Percentiles rank a stretch among this genome's conserved stretches.
phyloP scores from a whole-genome alignment of 164 flowering plant genomes.

The Cinnamomum micranthum region DNA sequence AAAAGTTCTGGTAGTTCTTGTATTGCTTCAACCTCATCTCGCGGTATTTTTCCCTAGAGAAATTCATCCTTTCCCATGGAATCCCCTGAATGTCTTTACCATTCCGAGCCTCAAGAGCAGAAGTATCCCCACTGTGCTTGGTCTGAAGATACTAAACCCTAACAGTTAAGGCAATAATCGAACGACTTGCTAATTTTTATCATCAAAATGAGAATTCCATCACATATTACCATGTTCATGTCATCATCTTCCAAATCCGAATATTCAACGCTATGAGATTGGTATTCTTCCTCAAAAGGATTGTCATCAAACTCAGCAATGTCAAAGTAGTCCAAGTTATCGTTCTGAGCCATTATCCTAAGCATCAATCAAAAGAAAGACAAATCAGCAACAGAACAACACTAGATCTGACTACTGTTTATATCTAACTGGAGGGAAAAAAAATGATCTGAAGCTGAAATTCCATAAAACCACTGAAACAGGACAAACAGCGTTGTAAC shows the following conservation, averaged over 20 bases:
- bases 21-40: constrained; percentile 75
- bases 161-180: background rate
- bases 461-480: too few species aligned
- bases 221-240: constrained; percentile 38
- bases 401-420: too few species aligned
- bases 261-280: constrained; percentile 11
- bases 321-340: constrained; percentile 50
- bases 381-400: background rate
- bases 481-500: too few species aligned
- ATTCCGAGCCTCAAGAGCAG: constrained; percentile 77
- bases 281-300: constrained; percentile 18
- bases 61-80: constrained; percentile 85
- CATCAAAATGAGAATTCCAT: background rate
- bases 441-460: too few species aligned
- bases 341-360: constrained; percentile 44
- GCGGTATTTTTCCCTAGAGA: constrained; percentile 67
- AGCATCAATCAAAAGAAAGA: background rate
- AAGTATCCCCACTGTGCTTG: constrained; percentile 65
- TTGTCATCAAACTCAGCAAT: constrained; percentile 36
- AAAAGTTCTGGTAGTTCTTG: constrained; percentile 61
- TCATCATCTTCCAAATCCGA: constrained; percentile 51
- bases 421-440: too few species aligned
- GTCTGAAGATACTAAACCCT: constrained; percentile 23
- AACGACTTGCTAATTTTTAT: background rate
- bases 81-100: constrained; percentile 96